Percentiles rank a stretch among this genome's conserved stretches.
These are phyloP conservation scores for Chenopodium album DNA, from an alignment of 148 eudicot genomes.

Conservation along the genomic window DNA sequence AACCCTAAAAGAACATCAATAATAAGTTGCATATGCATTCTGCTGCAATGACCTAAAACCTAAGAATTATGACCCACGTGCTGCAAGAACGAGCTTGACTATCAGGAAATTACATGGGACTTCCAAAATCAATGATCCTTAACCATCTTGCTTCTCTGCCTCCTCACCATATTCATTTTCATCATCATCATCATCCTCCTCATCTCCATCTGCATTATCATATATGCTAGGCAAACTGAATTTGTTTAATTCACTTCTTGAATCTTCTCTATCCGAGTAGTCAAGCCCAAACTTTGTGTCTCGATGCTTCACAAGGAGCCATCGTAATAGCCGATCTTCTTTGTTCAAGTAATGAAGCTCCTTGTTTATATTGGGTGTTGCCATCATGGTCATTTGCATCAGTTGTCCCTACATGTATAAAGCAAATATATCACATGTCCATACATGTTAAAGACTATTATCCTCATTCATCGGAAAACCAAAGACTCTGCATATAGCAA, in stretches of 20 bases:
- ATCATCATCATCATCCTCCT: conserved; percentile 39
- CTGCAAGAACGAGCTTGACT: background rate
- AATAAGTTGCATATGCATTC: background rate
- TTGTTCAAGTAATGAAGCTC: conserved; percentile 90
- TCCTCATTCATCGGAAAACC: background rate
- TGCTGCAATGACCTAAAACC: background rate
- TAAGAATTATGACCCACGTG: background rate
- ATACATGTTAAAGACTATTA: background rate
- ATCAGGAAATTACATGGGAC: background rate
- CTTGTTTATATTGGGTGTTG: conserved; percentile 77
- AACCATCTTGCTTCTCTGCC: conserved; percentile 19
- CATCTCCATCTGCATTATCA: conserved; percentile 33
- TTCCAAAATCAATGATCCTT: background rate
- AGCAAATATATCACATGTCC: background rate
- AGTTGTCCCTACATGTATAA: conserved; percentile 56
- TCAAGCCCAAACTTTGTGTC: conserved; percentile 45
- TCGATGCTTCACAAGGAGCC: conserved; percentile 86
- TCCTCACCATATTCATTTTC: conserved; percentile 38
- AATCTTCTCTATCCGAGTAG: conserved; percentile 32
- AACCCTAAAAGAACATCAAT: background rate
- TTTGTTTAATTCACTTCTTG: conserved; percentile 26
- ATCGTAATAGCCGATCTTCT: conserved; percentile 86
- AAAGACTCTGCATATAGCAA: background rate
- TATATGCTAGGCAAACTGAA: conserved; percentile 28
- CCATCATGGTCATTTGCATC: conserved; percentile 95